phyloP scores from a whole-genome alignment of 352 stramenopile genomes.

The Pythium vanterpoolii region DNA sequence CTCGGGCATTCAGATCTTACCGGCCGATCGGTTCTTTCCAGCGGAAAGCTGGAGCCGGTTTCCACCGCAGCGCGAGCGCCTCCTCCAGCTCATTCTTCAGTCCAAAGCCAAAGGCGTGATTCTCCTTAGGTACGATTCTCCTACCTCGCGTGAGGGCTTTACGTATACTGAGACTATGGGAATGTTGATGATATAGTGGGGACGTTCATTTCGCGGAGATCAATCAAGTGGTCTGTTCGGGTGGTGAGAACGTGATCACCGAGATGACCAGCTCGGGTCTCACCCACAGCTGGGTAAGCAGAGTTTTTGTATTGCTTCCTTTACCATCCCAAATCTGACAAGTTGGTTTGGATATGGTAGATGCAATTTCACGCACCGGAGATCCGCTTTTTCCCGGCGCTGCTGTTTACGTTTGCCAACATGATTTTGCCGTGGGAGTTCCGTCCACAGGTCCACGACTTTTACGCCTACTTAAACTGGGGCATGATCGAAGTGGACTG shows the following conservation, averaged over 20 bases:
- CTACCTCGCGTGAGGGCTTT: too few species aligned
- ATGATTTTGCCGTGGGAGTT: conserved; percentile 78
- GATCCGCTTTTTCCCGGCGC: conserved; percentile 48
- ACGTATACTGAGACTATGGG: neutral
- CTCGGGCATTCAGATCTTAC: conserved; percentile 88
- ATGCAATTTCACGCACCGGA: conserved; percentile 71
- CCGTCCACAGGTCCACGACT: conserved; percentile 51
- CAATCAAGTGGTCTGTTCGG: conserved; percentile 88
- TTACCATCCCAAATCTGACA: neutral
- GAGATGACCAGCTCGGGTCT: conserved; percentile 92
- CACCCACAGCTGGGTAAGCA: conserved; percentile 90
- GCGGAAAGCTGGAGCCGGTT: conserved; percentile 91
- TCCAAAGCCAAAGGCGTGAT: conserved; percentile 86
- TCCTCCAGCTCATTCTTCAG: conserved; percentile 83
- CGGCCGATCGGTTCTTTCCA: conserved; percentile 70
- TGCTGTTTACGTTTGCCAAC: conserved; percentile 73
- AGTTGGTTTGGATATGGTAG: conserved; percentile 14
- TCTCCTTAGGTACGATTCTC: conserved; percentile 60
- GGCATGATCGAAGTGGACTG: conserved; percentile 93
- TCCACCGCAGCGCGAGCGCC: conserved; percentile 66
- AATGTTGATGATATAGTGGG: conserved; percentile 41
- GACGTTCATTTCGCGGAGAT: conserved; percentile 93
- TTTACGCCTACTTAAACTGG: conserved; percentile 91
- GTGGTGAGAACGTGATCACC: conserved; percentile 54
- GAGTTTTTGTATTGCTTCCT: neutral